Percentiles rank a stretch among this genome's conserved stretches.
Evolutionary conservation across 352 stramenopile species (phyloP).

Genomic region (Phytophthora ohioensis): DNA sequence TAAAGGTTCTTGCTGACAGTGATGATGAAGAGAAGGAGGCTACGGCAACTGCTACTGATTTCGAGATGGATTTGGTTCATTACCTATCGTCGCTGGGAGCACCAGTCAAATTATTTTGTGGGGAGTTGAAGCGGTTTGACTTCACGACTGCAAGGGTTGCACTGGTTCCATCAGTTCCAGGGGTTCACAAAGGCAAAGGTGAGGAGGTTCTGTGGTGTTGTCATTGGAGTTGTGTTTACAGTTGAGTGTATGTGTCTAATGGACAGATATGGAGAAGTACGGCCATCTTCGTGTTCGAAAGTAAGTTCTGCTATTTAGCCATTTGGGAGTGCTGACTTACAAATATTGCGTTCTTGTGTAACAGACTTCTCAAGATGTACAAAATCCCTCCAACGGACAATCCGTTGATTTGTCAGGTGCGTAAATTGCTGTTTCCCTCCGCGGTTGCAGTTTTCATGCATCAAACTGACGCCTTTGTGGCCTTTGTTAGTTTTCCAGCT

Average conservation of each 20-base stretch:
- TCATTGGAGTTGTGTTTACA: not conserved
- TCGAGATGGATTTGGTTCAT: constrained; percentile 67
- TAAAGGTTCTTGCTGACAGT: constrained; percentile 57
- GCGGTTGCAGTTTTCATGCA: not conserved
- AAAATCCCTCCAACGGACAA: constrained; percentile 60
- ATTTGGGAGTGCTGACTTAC: not conserved
- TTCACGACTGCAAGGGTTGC: constrained; percentile 66
- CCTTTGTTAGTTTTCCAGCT: constrained; percentile 72
- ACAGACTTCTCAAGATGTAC: constrained; percentile 62
- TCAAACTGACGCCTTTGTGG: not conserved
- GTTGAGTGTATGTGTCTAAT: constrained; percentile 3
- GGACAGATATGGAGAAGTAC: constrained; percentile 85
- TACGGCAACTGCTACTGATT: constrained; percentile 38
- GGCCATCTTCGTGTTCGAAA: constrained; percentile 77
- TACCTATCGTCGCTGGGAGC: constrained; percentile 68
- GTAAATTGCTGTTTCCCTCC: not conserved
- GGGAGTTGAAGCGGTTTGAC: constrained; percentile 64
- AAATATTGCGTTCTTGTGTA: not conserved
- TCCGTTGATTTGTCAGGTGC: constrained; percentile 75
- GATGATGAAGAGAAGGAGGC: constrained; percentile 31
- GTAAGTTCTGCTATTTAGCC: constrained; percentile 35
- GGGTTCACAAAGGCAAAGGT: constrained; percentile 77
- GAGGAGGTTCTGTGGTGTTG: not conserved
- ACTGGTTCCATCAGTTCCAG: constrained; percentile 75
- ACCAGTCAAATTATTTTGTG: constrained; percentile 56